These are phyloP conservation scores for Blastocystis sp. DNA, from an alignment of 352 stramenopile genomes.

Conservation along the genomic window DNA sequence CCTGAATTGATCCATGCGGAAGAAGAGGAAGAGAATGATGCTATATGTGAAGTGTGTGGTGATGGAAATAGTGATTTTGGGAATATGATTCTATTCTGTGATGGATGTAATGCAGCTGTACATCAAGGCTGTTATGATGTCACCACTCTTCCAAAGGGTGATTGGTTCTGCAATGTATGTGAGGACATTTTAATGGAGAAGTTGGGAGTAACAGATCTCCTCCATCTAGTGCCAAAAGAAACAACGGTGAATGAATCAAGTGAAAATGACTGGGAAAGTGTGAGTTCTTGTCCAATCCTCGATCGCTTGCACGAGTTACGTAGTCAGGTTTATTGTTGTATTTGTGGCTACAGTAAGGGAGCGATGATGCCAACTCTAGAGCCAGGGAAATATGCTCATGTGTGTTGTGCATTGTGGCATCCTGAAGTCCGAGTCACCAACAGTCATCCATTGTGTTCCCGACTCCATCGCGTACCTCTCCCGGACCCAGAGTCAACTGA, in stretches of 20 bases:
- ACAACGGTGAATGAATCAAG: not conserved
- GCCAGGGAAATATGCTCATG: constrained; percentile 30
- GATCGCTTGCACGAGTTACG: constrained; percentile 22
- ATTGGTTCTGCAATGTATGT: constrained; percentile 82
- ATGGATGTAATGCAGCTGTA: constrained; percentile 80
- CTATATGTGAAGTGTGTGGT: constrained; percentile 78
- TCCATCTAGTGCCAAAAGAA: constrained; percentile 15
- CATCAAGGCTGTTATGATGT: constrained; percentile 86
- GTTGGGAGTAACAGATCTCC: not conserved
- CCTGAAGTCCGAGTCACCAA: constrained; percentile 5
- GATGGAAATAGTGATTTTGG: constrained; percentile 81
- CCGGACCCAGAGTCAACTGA: not conserved
- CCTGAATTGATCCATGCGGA: not conserved
- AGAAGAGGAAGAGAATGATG: constrained; percentile 61
- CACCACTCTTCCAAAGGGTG: constrained; percentile 74
- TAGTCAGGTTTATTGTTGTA: constrained; percentile 24
- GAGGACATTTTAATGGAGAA: constrained; percentile 69
- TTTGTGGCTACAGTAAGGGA: constrained; percentile 61
- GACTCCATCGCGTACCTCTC: not conserved
- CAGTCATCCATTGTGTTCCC: not conserved
- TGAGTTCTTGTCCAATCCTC: not conserved
- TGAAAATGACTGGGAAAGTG: not conserved
- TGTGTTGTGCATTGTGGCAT: constrained; percentile 49
- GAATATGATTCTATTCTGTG: constrained; percentile 84
- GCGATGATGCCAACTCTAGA: constrained; percentile 51